Evolutionary conservation across 1,284 basidiomycete species (phyloP).

Genomic region (Takashimella koratensis): DNA sequence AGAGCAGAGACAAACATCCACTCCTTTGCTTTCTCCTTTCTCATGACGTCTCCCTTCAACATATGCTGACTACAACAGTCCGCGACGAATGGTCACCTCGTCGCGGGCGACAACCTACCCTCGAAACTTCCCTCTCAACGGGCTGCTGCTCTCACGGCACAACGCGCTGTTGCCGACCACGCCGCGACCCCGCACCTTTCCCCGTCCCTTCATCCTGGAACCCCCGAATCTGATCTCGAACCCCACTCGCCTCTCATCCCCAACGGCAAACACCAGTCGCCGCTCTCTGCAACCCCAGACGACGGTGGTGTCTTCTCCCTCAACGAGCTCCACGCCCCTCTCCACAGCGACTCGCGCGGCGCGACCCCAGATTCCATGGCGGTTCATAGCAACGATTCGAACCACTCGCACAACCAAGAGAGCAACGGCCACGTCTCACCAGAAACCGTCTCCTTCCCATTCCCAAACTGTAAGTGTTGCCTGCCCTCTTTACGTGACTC

Average conservation of each 20-base stretch:
- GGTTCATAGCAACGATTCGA: constrained; percentile 2
- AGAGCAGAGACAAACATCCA: constrained; percentile 7
- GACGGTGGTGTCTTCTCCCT: constrained; percentile 4
- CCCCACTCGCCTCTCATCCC: constrained; percentile 11
- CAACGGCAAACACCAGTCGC: constrained; percentile 5
- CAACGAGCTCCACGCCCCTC: constrained; percentile 9
- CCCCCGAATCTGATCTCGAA: constrained; percentile 26
- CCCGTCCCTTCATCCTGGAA: constrained; percentile 12
- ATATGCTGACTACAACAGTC: too few relatives aligned
- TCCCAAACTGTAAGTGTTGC: constrained; percentile 31
- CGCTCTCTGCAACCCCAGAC: constrained; percentile 11
- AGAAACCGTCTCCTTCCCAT: constrained; percentile 26
- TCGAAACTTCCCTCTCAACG: background rate
- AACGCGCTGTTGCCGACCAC: constrained; percentile 9
- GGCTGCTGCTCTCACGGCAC: constrained; percentile 9
- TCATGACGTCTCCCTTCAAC: background rate
- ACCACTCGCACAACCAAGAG: constrained; percentile 3
- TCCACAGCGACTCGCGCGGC: constrained; percentile 7
- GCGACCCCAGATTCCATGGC: constrained; percentile 7
- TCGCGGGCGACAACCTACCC: constrained; percentile 4
- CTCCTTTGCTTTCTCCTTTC: background rate
- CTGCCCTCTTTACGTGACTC: background rate
- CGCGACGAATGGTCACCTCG: background rate
- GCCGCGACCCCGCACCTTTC: constrained; percentile 9
- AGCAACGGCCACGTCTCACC: constrained; percentile 5